Conservation (phyloP, 2,329 filamentous ascomycete genomes). For the Amauroascus verrucosus region DNA sequence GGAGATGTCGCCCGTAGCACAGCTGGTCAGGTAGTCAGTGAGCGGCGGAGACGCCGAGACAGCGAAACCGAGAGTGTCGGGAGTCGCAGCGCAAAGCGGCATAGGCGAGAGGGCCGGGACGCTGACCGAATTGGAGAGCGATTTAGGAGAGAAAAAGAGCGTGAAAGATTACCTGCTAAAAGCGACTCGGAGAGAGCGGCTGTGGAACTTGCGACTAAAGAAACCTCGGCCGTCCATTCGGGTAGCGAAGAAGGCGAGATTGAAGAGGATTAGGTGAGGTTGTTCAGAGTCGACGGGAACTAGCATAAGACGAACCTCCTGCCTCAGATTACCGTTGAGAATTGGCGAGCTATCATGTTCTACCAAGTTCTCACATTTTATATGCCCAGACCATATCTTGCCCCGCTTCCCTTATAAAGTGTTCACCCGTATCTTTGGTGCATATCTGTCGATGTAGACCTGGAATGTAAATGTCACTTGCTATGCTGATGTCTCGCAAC, state of each 20-base stretch:
- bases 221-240: constrained; percentile 49
- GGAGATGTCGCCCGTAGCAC: constrained; percentile 44
- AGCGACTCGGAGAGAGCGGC: constrained; percentile 17
- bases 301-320: too few relatives aligned
- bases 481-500: too few relatives aligned
- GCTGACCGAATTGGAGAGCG: constrained; percentile 23
- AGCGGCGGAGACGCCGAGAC: constrained; percentile 67
- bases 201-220: constrained; percentile 21
- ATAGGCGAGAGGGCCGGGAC: constrained; percentile 36
- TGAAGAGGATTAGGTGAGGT: constrained; percentile 53
- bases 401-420: too few relatives aligned
- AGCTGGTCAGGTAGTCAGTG: constrained; percentile 44
- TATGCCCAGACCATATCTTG: too few relatives aligned
- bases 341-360: too few relatives aligned
- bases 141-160: constrained; percentile 28
- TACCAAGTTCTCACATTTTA: too few relatives aligned
- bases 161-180: constrained; percentile 8
- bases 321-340: too few relatives aligned
- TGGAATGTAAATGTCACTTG: too few relatives aligned
- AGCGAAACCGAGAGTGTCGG: constrained; percentile 58
- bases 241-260: constrained; percentile 98
- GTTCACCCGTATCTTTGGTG: too few relatives aligned
- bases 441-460: too few relatives aligned
- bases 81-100: constrained; percentile 53
- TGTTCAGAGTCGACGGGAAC: too few relatives aligned